These are phyloP conservation scores for Obba rivulosa DNA, from an alignment of 768 basidiomycete species.

Conservation along the genomic window DNA sequence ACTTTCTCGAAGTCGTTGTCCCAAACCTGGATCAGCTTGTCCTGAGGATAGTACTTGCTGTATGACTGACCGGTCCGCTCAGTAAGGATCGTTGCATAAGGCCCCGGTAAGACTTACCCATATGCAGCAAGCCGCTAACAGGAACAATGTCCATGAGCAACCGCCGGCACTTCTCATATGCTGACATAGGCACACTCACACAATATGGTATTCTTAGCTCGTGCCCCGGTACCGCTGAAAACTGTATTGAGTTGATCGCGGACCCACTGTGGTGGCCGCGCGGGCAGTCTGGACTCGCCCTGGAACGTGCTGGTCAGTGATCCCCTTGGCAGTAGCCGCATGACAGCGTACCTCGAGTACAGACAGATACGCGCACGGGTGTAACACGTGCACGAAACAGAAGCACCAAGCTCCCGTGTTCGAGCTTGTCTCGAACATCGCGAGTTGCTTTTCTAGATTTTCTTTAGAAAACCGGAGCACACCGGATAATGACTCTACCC, in stretches of 20 bases:
- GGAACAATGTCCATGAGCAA: conserved; percentile 40
- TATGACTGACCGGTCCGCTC: conserved; percentile 41
- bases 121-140: conserved; percentile 55
- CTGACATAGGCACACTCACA: conserved; percentile 28
- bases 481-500: conserved; percentile 63
- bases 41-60: conserved; percentile 60
- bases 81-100: neutral
- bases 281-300: conserved; percentile 16
- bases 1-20: conserved; percentile 57
- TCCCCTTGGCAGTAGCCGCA: neutral
- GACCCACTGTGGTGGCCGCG: conserved; percentile 26
- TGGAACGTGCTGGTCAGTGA: neutral
- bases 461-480: conserved; percentile 68
- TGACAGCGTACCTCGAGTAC: conserved; percentile 52
- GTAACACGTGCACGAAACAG: conserved; percentile 66
- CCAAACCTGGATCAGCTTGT: conserved; percentile 51
- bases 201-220: conserved; percentile 39
- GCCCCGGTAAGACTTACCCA: conserved; percentile 45
- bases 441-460: conserved; percentile 60
- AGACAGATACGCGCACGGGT: conserved; percentile 63
- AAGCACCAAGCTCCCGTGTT: conserved; percentile 81
- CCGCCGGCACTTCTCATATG: conserved; percentile 11
- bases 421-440: conserved; percentile 76
- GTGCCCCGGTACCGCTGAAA: conserved; percentile 33
- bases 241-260: conserved; percentile 35